Evolutionary conservation across 2,329 filamentous ascomycete genomes (phyloP).

Genomic region (Phyllosticta citribraziliensis): DNA sequence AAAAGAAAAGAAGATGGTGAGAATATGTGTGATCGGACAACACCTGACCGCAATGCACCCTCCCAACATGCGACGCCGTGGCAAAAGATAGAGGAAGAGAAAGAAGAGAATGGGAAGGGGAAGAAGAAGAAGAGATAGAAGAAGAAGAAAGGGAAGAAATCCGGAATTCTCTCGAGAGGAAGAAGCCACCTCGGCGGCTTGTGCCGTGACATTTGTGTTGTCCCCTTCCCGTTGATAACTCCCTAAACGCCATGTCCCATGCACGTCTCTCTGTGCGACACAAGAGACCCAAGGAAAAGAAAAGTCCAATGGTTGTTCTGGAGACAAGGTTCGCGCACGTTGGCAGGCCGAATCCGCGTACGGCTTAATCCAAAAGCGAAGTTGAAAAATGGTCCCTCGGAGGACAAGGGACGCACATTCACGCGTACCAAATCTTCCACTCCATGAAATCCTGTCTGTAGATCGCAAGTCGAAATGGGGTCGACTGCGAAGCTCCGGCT

Average conservation of each 20-base stretch:
- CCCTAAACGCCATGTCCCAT: slow-evolving; percentile 11
- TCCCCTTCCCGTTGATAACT: slow-evolving; percentile 2
- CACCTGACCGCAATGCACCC: slow-evolving; percentile 10
- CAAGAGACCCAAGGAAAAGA: slow-evolving; percentile 10
- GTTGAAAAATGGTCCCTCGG: slow-evolving; percentile 1
- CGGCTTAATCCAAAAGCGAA: neutral
- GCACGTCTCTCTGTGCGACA: slow-evolving; percentile 9
- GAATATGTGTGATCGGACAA: slow-evolving; percentile 6
- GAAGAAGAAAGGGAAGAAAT: neutral
- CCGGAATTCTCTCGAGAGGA: neutral
- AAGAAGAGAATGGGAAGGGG: no score
- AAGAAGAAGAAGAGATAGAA: neutral
- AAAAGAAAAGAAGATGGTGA: neutral
- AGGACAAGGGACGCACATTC: slow-evolving; percentile 3
- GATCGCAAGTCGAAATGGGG: neutral
- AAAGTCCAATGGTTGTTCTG: slow-evolving; percentile 4
- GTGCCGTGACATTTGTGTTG: slow-evolving; percentile 9
- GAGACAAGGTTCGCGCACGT: neutral
- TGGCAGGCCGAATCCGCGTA: neutral
- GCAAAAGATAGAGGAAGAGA: slow-evolving; percentile 1
- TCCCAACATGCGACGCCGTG: slow-evolving; percentile 10
- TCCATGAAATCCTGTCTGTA: neutral
- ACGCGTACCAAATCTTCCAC: neutral
- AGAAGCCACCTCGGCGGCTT: slow-evolving; percentile 10
- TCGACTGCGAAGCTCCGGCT: slow-evolving; percentile 1